phyloP scores from a whole-genome alignment of 1,284 basidiomycete genomes.

The Cerrena zonata region DNA sequence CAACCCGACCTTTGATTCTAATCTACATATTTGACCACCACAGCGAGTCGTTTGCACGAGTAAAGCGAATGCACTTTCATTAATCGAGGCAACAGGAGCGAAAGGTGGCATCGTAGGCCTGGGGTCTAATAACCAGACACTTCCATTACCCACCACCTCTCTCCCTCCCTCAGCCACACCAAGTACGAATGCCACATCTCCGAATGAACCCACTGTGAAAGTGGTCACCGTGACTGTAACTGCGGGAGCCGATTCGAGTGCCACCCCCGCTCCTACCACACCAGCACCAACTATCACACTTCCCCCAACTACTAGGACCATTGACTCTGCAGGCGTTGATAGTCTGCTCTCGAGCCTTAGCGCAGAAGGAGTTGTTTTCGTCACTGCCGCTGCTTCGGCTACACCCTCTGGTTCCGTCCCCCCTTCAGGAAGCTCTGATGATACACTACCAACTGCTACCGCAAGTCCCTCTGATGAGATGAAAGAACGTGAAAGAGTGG shows the following conservation, averaged over 20 bases:
- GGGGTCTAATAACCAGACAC: constrained; percentile 15
- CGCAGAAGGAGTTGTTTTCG: constrained; percentile 12
- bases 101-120: constrained; percentile 35
- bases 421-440: too few relatives aligned
- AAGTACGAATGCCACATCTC: not conserved
- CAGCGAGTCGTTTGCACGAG: constrained; percentile 45
- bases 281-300: constrained; percentile 22
- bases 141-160: constrained; percentile 19
- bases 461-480: too few relatives aligned
- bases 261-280: too few relatives aligned
- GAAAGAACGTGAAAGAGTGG: too few relatives aligned
- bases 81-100: constrained; percentile 40
- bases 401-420: not conserved
- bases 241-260: constrained; percentile 6
- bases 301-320: constrained; percentile 35
- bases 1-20: not conserved
- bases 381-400: constrained; percentile 1
- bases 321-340: constrained; percentile 38
- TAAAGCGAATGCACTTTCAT: constrained; percentile 33
- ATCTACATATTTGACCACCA: not conserved
- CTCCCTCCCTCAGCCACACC: not conserved
- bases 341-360: constrained; percentile 35
- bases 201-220: constrained; percentile 4
- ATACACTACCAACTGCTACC: too few relatives aligned
- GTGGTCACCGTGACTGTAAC: constrained; percentile 32